Evolutionary conservation across 2,329 filamentous ascomycete species (phyloP).

Genomic region (Metarhizium rileyi): DNA sequence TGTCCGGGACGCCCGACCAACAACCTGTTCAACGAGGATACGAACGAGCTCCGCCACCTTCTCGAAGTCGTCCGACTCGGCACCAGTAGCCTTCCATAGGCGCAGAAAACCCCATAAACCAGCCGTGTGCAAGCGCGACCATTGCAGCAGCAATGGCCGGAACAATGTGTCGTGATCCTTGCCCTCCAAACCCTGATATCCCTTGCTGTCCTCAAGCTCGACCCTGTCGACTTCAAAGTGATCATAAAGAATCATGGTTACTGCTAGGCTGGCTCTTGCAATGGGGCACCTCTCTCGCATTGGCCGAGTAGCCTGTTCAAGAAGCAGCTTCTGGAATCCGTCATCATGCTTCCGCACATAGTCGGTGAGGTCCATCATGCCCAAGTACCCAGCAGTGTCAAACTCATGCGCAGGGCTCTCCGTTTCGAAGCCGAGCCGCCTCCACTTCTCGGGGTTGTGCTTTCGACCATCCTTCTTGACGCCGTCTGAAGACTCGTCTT

Average conservation of each 20-base stretch:
- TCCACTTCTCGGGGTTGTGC: slow-evolving; percentile 88
- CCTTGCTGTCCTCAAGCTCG: slow-evolving; percentile 68
- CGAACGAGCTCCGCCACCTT: slow-evolving; percentile 88
- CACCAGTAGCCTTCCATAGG: slow-evolving; percentile 84
- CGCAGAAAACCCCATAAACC: slow-evolving; percentile 81
- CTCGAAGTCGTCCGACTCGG: slow-evolving; percentile 77
- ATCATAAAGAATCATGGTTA: slow-evolving; percentile 84
- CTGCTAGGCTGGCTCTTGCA: slow-evolving; percentile 73
- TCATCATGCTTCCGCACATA: slow-evolving; percentile 90
- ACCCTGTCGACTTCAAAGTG: slow-evolving; percentile 89
- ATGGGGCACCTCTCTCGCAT: slow-evolving; percentile 71
- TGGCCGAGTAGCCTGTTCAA: slow-evolving; percentile 76
- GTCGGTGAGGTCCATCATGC: slow-evolving; percentile 95
- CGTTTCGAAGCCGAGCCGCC: slow-evolving; percentile 79
- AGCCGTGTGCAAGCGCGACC: slow-evolving; percentile 81
- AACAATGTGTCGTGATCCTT: slow-evolving; percentile 81
- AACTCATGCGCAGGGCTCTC: slow-evolving; percentile 86
- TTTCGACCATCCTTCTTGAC: slow-evolving; percentile 53
- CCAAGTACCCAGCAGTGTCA: slow-evolving; percentile 74
- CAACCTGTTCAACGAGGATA: slow-evolving; percentile 81
- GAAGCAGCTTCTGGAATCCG: slow-evolving; percentile 78
- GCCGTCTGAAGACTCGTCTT: slow-evolving; percentile 25
- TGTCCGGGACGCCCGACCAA: slow-evolving; percentile 70
- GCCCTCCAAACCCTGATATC: slow-evolving; percentile 63
- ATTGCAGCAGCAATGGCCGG: slow-evolving; percentile 79